Conservation (phyloP, 129 eudicot genomes). For the Tanacetum coccineum region DNA sequence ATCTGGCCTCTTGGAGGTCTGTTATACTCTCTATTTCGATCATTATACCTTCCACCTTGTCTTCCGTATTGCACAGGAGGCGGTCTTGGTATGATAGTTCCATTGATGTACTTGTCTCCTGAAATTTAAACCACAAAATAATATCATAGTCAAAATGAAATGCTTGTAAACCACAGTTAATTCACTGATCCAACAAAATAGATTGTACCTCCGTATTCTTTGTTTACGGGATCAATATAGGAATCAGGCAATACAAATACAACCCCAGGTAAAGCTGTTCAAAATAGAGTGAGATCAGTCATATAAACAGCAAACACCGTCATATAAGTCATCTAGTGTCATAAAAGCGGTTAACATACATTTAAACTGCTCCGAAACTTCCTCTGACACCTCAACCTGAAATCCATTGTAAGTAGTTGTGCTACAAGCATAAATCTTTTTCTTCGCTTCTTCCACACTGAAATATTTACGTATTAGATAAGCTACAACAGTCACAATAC, state of each 20-base stretch:
- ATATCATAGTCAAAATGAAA: background rate
- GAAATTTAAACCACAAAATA: slow-evolving; percentile 11
- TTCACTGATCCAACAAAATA: background rate
- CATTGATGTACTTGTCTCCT: slow-evolving; percentile 96
- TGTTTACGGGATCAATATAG: slow-evolving; percentile 90
- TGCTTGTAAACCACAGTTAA: background rate
- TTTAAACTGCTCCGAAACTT: slow-evolving; percentile 71
- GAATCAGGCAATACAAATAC: slow-evolving; percentile 93
- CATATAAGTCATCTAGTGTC: background rate
- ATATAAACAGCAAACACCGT: background rate
- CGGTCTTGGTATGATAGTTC: slow-evolving; percentile 77
- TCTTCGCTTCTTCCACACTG: slow-evolving; percentile 97
- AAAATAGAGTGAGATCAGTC: background rate
- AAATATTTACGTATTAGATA: slow-evolving; percentile 3
- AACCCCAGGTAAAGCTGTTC: slow-evolving; percentile 74
- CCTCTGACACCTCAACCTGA: slow-evolving; percentile 77
- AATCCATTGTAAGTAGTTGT: slow-evolving; percentile 85
- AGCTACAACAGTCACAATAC: background rate
- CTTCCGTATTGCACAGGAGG: slow-evolving; percentile 86
- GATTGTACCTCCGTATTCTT: slow-evolving; percentile 81
- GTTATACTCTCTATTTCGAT: slow-evolving; percentile 39
- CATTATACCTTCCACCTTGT: slow-evolving; percentile 44
- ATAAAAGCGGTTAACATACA: slow-evolving; percentile 27
- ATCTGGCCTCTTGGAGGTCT: slow-evolving; percentile 34
- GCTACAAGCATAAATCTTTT: slow-evolving; percentile 88